Base-by-base conservation (phyloP, 1,284 basidiomycete genomes). In the Cryptococcus maquisensis region DNA sequence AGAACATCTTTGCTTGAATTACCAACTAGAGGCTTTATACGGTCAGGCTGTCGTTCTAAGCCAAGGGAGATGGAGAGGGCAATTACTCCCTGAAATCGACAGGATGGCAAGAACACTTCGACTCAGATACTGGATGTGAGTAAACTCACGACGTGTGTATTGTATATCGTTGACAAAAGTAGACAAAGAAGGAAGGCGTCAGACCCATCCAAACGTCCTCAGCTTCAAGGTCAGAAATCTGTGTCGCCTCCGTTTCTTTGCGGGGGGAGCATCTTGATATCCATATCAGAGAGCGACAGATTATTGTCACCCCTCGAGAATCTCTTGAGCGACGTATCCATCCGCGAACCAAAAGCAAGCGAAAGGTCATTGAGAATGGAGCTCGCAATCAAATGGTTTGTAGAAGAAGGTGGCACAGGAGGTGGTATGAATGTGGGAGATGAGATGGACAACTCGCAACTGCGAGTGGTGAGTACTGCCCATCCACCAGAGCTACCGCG, bases 1-100 rank as follows among this genome's bases (percentile, higher is more conserved):
- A 73, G 71, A 73, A 60, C 68, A 73, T 51, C 50, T 74, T 2
- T 72, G 67, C 4, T 54, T 74, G 36, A 61, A 68, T 15, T 71
- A 73, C 51, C 72, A 73, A 51, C 59, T 74, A 16, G 71, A 73
- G 53, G 56, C 64, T 5, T 61, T 74, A 8, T 68, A 61, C 49
- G 52, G 60, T 1, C 70, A 74, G 48, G 71, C 71, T 5, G 55
- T 70, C 49, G 43, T 52, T 13, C 56, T 74, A 15, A 64, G 61
- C 16, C 64, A 64, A 43, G 68, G 66, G 2, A 59, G 57, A 46
- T 69, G 71, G 68, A 54, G 70, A 15, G 59, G 60, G 16, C 67
- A 71, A 16, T 56, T 74, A 2, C 35, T 64, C 9, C 69, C 71
- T 10, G 68, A 74, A 9, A 62, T 73, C 18, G 67, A 72, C 51